These are phyloP conservation scores for Saccharum officinarum DNA, from an alignment of 176 grass and related monocot genomes.

Conservation along the genomic window DNA sequence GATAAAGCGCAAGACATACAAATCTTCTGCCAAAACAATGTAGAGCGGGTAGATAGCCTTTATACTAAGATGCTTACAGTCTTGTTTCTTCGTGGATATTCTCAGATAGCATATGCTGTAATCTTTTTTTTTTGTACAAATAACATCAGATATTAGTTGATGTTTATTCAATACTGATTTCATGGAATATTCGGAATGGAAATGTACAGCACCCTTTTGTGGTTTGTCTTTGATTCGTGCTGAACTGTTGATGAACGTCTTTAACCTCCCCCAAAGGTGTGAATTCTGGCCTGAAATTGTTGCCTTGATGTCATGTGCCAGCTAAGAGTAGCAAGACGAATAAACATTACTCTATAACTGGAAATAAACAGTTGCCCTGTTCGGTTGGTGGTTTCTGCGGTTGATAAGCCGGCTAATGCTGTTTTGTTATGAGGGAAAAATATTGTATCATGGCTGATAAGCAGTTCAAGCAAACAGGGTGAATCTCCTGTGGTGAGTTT, in stretches of 20 bases:
- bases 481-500: too few species aligned
- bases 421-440: too few species aligned
- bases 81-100: constrained; percentile 2
- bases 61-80: not conserved
- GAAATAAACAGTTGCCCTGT: too few species aligned
- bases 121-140: constrained; percentile 5
- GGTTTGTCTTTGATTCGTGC: not conserved
- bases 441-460: too few species aligned
- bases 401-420: too few species aligned
- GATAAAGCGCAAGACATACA: constrained; percentile 26
- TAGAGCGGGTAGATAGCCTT: constrained; percentile 37
- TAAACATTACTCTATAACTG: too few species aligned
- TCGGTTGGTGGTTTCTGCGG: too few species aligned
- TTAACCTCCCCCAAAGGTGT: too few species aligned
- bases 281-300: too few species aligned
- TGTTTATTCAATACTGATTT: not conserved
- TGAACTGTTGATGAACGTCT: not conserved
- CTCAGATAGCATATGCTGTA: constrained; percentile 6
- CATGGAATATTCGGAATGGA: not conserved
- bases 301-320: too few species aligned
- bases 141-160: not conserved
- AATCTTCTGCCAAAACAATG: constrained; percentile 5
- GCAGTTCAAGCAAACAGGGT: too few species aligned
- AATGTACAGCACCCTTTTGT: not conserved
- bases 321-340: too few species aligned